Evolutionary conservation across 192 early-diverging fungal species (phyloP).

Genomic region (Physocladia obscura): DNA sequence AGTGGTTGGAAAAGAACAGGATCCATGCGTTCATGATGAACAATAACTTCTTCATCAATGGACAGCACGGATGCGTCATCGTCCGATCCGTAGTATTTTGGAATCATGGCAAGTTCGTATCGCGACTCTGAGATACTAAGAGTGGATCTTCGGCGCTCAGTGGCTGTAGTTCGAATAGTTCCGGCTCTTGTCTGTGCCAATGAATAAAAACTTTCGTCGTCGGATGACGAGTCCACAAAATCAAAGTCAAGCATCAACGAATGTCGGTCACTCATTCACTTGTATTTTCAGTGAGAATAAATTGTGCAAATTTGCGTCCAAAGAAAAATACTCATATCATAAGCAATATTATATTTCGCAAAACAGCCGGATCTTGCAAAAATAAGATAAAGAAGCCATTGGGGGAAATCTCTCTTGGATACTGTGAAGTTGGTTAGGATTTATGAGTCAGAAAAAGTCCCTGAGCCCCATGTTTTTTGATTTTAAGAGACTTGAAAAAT

Average conservation of each 20-base stretch:
- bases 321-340: too few species aligned
- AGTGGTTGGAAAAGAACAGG: conserved; percentile 21
- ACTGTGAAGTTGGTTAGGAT: too few species aligned
- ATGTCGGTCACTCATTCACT: too few species aligned
- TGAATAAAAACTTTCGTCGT: conserved; percentile 14
- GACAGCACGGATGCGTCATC: background rate
- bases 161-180: background rate
- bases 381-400: too few species aligned
- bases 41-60: conserved; percentile 17
- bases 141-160: background rate
- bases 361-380: too few species aligned
- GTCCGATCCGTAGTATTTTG: background rate
- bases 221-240: conserved; percentile 4
- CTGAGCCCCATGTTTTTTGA: too few species aligned
- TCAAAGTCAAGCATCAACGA: conserved; percentile 6
- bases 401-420: too few species aligned
- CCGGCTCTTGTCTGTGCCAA: background rate
- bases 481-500: too few species aligned
- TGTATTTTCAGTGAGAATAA: too few species aligned
- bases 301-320: too few species aligned
- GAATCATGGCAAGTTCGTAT: background rate
- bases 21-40: background rate
- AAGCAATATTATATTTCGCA: too few species aligned
- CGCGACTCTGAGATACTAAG: background rate
- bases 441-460: too few species aligned